Evolutionary conservation across 306 rosid species (phyloP).

Genomic region (cucumber (Cucumis sativus)): DNA sequence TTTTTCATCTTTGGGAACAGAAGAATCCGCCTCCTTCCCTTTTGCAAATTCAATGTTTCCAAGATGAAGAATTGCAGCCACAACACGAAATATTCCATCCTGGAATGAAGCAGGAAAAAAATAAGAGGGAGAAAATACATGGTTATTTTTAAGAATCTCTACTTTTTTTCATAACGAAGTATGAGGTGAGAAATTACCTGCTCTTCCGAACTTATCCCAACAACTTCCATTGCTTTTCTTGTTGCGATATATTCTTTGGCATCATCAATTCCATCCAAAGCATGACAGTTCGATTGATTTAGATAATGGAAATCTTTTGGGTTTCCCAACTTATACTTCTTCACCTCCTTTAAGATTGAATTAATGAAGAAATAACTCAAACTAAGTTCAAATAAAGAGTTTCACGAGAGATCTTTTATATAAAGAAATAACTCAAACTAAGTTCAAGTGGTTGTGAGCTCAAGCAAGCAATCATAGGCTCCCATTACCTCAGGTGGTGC

Average conservation of each 20-base stretch:
- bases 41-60: conserved; percentile 93
- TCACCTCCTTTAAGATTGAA: conserved; percentile 43
- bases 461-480: not conserved
- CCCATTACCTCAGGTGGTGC: conserved; percentile 80
- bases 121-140: not conserved
- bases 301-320: conserved; percentile 81
- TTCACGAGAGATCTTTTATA: no score
- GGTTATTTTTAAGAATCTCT: conserved; percentile 10
- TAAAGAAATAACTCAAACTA: no score
- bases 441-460: not conserved
- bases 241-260: conserved; percentile 70
- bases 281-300: conserved; percentile 76
- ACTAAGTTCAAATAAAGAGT: not conserved
- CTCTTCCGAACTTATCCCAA: conserved; percentile 78
- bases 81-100: conserved; percentile 98
- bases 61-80: conserved; percentile 94
- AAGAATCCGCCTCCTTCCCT: conserved; percentile 86
- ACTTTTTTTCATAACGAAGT: conserved; percentile 13
- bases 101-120: conserved; percentile 17
- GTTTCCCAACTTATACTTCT: conserved; percentile 77
- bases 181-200: conserved; percentile 44
- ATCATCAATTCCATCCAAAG: conserved; percentile 82
- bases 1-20: conserved; percentile 81
- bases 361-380: conserved; percentile 3
- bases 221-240: conserved; percentile 87